Conservation (phyloP, 2,329 filamentous ascomycete species). For the Diaporthe citri region DNA sequence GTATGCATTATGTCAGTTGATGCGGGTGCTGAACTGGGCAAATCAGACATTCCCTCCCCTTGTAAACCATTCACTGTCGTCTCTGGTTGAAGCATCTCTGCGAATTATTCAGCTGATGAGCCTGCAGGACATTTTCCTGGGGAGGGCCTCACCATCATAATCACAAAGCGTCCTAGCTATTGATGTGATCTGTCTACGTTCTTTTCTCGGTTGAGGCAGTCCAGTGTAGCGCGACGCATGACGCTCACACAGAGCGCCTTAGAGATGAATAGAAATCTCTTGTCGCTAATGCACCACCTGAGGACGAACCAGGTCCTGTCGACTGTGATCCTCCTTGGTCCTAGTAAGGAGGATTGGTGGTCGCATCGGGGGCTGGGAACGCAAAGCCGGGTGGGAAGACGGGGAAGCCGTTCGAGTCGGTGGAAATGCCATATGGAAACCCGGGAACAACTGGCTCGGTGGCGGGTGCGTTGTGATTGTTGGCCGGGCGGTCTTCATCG, state of each 20-base stretch:
- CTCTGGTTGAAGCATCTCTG: neutral
- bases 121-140: neutral
- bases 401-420: slow-evolving; percentile 63
- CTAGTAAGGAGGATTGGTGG: slow-evolving; percentile 40
- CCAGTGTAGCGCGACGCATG: neutral
- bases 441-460: slow-evolving; percentile 49
- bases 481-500: slow-evolving; percentile 46
- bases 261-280: neutral
- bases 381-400: slow-evolving; percentile 61
- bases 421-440: slow-evolving; percentile 58
- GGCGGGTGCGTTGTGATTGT: slow-evolving; percentile 43
- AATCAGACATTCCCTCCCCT: neutral
- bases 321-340: neutral
- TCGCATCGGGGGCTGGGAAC: slow-evolving; percentile 48
- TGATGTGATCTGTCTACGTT: neutral
- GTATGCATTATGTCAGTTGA: slow-evolving; percentile 16
- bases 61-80: neutral
- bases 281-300: no score
- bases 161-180: neutral
- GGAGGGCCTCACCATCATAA: neutral
- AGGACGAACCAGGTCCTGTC: neutral
- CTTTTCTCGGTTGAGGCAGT: neutral
- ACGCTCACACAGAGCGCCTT: neutral
- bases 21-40: neutral
- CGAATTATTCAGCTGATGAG: neutral